Conservation (phyloP, 768 basidiomycete species). For the Candolleomyces efflorescens region DNA sequence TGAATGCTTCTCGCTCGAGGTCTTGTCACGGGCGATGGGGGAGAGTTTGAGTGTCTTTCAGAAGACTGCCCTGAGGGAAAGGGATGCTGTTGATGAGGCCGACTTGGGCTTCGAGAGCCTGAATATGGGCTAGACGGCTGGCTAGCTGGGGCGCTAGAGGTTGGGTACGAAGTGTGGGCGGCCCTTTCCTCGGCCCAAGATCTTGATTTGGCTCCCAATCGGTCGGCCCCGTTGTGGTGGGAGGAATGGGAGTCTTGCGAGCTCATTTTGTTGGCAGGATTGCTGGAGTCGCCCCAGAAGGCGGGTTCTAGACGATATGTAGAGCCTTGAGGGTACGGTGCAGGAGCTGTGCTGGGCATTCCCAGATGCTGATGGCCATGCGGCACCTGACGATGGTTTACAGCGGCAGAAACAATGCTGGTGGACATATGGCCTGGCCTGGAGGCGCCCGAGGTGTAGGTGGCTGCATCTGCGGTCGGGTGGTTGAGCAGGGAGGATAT, state of each 20-base stretch:
- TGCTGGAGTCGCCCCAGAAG: conserved; percentile 39
- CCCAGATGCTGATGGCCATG: conserved; percentile 17
- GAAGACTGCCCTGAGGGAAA: not conserved
- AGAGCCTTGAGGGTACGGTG: conserved; percentile 20
- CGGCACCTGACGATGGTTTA: conserved; percentile 16
- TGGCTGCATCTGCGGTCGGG: conserved; percentile 26
- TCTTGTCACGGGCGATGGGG: not conserved
- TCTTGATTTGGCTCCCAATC: too few relatives aligned
- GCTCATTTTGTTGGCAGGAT: conserved; percentile 32
- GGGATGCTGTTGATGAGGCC: not conserved
- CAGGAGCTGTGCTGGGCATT: conserved; percentile 12
- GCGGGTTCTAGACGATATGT: conserved; percentile 60
- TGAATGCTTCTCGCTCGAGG: not conserved
- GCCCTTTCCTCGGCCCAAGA: not conserved
- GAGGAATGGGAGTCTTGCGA: conserved; percentile 15
- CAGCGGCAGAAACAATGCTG: conserved; percentile 11
- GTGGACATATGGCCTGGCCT: not conserved
- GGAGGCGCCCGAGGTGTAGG: conserved; percentile 7
- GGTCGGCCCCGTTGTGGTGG: not conserved
- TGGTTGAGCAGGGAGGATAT: conserved; percentile 40
- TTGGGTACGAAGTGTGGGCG: not conserved
- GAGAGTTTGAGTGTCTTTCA: conserved; percentile 3
- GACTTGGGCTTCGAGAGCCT: not conserved
- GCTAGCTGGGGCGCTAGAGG: not conserved
- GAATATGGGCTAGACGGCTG: not conserved